Base-by-base conservation (phyloP, 495 filamentous ascomycete species). In the Durotheca rogersii region DNA sequence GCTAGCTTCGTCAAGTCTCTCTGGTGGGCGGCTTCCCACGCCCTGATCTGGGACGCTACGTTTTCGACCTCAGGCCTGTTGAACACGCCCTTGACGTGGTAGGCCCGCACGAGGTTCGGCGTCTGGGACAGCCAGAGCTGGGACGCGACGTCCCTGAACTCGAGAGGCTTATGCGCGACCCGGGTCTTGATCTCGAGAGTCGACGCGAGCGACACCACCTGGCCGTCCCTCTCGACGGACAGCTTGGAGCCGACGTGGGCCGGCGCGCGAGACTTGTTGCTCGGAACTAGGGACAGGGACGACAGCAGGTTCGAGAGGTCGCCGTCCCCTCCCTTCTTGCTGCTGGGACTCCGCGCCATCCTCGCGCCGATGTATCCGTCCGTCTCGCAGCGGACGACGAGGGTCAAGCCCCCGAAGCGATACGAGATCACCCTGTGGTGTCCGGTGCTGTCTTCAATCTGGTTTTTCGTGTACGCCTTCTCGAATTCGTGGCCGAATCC, bases 41-140 rank as follows among this genome's bases (percentile, higher is more conserved):
- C 47, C 23, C 54, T 53, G 18, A 77, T 58, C 14, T 62, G 41
- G 16, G 9, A 14, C 4, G 67, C 39, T 25, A 77, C 59, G 65
- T 76, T 54, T 62, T 73, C 60, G 10, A 73, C 67, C 27, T 67
- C 19, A 39, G 71, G 61, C 6, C 18, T 16, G 11, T 55, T 17
- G 51, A 80, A 80, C 29, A 48, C 42, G n/a, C 76, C 75, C 7
- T 53, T 46, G 9, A 55, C 39, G 51, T 78, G 72, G 39, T 78
- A 77, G 5, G 72, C 77, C 23, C 73, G 69, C 11, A 73, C 70
- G 21, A 81, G 67, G 0, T 70, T 76, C 0, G 69, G 69, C 1
- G 74, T 79, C 51, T 77, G 72, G 11, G 75, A 78, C 29, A 72
- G 51, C 77, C 73, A 81, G 7, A 81, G 62, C 53, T 78, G 76